phyloP scores from a whole-genome alignment of 441 rosid genomes.

The Mallotus repandus region DNA sequence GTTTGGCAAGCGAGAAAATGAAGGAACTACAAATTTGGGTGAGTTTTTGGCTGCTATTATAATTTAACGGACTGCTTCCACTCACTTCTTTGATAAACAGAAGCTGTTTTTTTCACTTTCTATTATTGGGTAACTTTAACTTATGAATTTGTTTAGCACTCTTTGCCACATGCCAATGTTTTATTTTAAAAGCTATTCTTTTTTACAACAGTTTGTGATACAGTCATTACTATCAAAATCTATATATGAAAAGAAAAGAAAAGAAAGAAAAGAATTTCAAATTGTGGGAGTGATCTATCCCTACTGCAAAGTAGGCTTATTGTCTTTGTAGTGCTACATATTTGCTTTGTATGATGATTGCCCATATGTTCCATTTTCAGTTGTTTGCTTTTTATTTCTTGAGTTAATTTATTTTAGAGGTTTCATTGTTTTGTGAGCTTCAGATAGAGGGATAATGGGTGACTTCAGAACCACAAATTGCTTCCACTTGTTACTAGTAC shows the following conservation, averaged over 20 bases:
- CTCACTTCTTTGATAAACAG: neutral
- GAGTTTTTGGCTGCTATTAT: no score
- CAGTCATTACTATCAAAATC: neutral
- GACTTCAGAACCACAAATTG: no score
- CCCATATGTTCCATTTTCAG: neutral
- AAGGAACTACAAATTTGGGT: no score
- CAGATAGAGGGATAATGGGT: neutral
- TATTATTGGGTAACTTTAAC: neutral
- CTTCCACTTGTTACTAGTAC: no score
- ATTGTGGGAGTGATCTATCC: neutral
- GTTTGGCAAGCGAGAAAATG: conserved; percentile 44
- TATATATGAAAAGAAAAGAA: no score
- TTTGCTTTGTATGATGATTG: no score
- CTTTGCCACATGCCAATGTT: neutral
- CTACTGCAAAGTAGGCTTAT: neutral
- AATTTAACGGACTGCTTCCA: no score
- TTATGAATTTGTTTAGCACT: neutral
- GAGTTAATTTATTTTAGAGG: neutral
- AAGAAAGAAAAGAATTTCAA: no score
- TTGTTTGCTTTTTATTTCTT: neutral
- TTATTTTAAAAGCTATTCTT: neutral
- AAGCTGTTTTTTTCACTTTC: neutral
- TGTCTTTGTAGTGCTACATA: neutral
- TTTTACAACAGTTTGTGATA: neutral
- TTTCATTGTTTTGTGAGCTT: neutral